Evolutionary conservation across 179 eudicot genomes (phyloP).

Genomic region (Heliamphora ciliata): DNA sequence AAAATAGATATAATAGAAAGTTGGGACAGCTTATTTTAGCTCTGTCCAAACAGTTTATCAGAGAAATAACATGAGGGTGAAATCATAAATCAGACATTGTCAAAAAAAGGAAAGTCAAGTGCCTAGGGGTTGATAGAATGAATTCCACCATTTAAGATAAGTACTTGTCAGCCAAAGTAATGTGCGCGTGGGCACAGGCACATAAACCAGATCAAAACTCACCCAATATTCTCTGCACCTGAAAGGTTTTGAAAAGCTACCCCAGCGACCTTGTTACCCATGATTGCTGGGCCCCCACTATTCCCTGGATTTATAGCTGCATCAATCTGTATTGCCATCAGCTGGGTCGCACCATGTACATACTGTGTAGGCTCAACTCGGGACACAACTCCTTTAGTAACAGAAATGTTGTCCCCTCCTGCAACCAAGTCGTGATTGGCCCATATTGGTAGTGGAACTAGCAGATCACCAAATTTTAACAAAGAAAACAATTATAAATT

Average conservation of each 20-base stretch:
- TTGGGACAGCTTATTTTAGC: neutral
- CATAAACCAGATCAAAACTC: slow-evolving; percentile 22
- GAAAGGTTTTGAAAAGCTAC: slow-evolving; percentile 98
- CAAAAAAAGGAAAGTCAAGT: neutral
- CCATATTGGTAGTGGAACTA: neutral
- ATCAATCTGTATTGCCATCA: slow-evolving; percentile 93
- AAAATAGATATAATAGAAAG: neutral
- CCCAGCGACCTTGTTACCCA: slow-evolving; percentile 97
- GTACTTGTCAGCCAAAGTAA: neutral
- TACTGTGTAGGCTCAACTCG: slow-evolving; percentile 97
- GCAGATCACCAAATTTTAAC: neutral
- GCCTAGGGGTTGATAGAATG: neutral
- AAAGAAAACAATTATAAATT: neutral
- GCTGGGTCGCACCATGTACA: slow-evolving; percentile 87
- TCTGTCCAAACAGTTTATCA: neutral
- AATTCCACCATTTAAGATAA: neutral
- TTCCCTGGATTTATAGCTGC: slow-evolving; percentile 98
- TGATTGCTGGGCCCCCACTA: slow-evolving; percentile 98
- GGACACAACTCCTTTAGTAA: slow-evolving; percentile 92
- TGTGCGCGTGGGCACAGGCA: neutral
- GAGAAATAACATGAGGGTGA: neutral
- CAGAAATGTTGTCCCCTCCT: slow-evolving; percentile 97
- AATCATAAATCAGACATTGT: neutral
- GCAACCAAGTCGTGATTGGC: slow-evolving; percentile 19
- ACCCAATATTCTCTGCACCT: slow-evolving; percentile 97